These are phyloP conservation scores for Cladosporium sp. DNA, from an alignment of 2,329 filamentous ascomycete species.

Conservation along the genomic window DNA sequence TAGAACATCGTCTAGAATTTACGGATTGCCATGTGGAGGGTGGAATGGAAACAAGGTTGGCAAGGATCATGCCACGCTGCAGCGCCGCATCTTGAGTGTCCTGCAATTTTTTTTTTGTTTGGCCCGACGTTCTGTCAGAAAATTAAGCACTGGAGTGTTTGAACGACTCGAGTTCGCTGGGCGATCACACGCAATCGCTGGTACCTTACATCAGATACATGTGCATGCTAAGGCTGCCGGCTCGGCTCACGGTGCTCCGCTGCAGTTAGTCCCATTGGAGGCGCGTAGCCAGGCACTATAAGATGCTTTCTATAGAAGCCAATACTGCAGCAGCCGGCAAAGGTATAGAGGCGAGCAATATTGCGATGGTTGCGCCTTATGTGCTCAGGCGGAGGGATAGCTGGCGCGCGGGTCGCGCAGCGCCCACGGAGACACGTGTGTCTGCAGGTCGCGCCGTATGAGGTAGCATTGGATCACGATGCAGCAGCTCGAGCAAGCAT, in stretches of 20 bases:
- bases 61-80: background rate
- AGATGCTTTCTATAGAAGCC: background rate
- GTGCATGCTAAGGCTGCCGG: constrained; percentile 1
- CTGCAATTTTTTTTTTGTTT: background rate
- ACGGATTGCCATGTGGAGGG: background rate
- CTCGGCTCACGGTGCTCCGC: background rate
- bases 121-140: background rate
- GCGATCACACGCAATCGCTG: background rate
- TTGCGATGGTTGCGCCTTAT: background rate
- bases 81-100: background rate
- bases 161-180: background rate
- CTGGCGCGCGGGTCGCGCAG: background rate
- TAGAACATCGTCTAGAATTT: background rate
- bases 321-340: background rate
- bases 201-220: constrained; percentile 8
- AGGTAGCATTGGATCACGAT: constrained; percentile 18
- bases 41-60: background rate
- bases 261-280: background rate
- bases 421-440: constrained; percentile 12
- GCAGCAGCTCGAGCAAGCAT: constrained; percentile 14
- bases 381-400: background rate
- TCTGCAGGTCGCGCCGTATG: constrained; percentile 12
- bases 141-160: background rate
- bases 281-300: constrained; percentile 2
- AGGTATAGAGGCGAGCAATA: constrained; percentile 11